These are phyloP conservation scores for Trifolium repens DNA, from an alignment of 306 rosid species.

Conservation along the genomic window DNA sequence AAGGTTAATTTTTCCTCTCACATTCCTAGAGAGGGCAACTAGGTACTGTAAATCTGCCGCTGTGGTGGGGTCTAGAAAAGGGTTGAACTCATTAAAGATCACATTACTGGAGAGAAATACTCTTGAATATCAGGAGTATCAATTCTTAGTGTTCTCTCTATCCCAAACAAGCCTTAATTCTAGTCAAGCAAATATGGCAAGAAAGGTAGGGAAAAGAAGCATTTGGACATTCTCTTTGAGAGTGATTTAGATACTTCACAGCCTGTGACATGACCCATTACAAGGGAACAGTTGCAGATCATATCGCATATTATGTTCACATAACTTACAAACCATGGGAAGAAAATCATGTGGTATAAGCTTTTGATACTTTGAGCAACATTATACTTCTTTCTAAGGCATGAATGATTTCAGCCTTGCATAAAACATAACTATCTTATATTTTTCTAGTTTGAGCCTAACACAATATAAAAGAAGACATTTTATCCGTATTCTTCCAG, in stretches of 20 bases:
- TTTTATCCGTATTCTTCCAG: constrained; percentile 5
- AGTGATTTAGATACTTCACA: neutral
- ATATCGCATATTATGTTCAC: neutral
- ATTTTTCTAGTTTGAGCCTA: constrained; percentile 10
- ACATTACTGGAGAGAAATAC: neutral
- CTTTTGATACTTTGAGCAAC: constrained; percentile 16
- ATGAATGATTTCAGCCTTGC: constrained; percentile 7
- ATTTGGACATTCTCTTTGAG: neutral
- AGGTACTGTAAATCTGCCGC: neutral
- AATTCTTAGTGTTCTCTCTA: neutral
- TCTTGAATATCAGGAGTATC: neutral
- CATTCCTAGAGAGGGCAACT: constrained; percentile 15
- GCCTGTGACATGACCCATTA: neutral
- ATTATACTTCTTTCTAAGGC: neutral
- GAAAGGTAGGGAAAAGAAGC: neutral
- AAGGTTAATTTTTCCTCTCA: neutral
- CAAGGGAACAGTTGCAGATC: neutral
- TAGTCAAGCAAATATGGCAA: constrained; percentile 3
- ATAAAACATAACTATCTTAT: constrained; percentile 28
- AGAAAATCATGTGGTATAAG: neutral
- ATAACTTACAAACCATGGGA: constrained; percentile 18
- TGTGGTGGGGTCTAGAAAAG: neutral
- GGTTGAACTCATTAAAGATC: neutral
- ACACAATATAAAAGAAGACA: constrained; percentile 17
- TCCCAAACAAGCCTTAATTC: neutral